Base-by-base conservation (phyloP, 345 rosid genomes). In the Eucalyptus erythrocorys region DNA sequence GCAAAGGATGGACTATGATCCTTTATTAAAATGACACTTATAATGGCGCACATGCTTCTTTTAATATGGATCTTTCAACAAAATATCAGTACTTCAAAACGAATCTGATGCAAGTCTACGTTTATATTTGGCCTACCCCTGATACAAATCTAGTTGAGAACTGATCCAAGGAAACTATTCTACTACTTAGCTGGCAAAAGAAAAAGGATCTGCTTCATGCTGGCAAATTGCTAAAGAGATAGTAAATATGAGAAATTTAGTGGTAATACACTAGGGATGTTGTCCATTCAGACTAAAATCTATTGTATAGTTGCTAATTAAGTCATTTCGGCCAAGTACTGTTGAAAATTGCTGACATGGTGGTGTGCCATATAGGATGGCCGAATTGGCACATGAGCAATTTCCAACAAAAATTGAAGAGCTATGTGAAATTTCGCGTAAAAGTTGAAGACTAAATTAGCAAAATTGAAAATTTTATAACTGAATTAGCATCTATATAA, bases 321-420 rank as follows among this genome's bases (percentile, higher is more conserved):
- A 55, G 61, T 55, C 61, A 8, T 55, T 55, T 24, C 1, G 10
- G 61, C 13, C 6, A 55, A 55, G 3, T 55, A 4, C 22, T 22
- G 30, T 9, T 8, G 12, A 10, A 55, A 55, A 22, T 55, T 22
- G 0, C 27, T 55, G 5, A 8, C 0, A 1, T 22, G 30, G 61
- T 4, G 5, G 11, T 55, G 30, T 55, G 3, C 5, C 27, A 55
- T 27, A 24, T 22, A 55, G 61, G 61, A 55, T 55, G 61, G 12
- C 27, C 0, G 3, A 55, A 53, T 4, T 4, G 27, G 12, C 26
- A 22, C 7, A 3, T 51, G 21, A 51, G 14, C 3, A 5, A 55
- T 55, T 55, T 55, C 27, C 12, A 9, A 9, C 12, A 9, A 55
- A 55, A 55, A 55, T 55, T 55, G 61, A 22, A 55, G 10, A 9